Base-by-base conservation (phyloP, 306 rosid species). In the Ammopiptanthus mongolicus region DNA sequence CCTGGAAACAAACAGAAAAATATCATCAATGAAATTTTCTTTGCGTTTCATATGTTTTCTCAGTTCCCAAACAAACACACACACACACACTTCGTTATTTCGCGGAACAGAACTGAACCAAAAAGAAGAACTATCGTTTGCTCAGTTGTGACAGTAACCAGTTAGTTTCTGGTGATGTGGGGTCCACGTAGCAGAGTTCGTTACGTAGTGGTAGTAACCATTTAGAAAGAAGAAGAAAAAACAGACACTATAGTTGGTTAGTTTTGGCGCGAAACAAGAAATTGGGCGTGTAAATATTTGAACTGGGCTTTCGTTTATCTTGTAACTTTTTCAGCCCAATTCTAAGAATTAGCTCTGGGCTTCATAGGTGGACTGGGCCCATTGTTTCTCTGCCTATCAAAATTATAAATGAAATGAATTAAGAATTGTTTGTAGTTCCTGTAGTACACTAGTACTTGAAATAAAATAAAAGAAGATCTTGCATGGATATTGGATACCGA, bases 221-320 rank as follows among this genome's bases (percentile, higher is more conserved):
- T 47, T 47, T 4, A 11, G 3, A 9, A 63, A 18, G 28, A 10
- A 36, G 29, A 31, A 33, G 39, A 37, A 51, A 37, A n/a, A 52
- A 50, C 53, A 6, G 66, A 57, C 3, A 29, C 47, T 15, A 5
- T 2, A 28, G 59, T 65, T 55, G 2, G 44, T 55, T 55, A 2
- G 56, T 75, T 76, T 66, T 66, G 79, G 87, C 87, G 87, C 82
- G 70, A 61, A 75, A 75, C 12, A 0, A 9, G 0, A 1, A 33
- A 44, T 4, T 25, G n/a, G 60, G 57, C 51, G 4, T 19, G 3
- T 8, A 1, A 8, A 8, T 33, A 23, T 28, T 6, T 25, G 6
- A 1, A 23, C 3, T 37, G 46, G 59, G 74, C 67, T 57, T 17
- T 34, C 8, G 5, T n/a, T 5, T 1, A 42, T 9, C 46, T 33